Base-by-base conservation (phyloP, 2,329 filamentous ascomycete genomes). In the Xylaria sp. region DNA sequence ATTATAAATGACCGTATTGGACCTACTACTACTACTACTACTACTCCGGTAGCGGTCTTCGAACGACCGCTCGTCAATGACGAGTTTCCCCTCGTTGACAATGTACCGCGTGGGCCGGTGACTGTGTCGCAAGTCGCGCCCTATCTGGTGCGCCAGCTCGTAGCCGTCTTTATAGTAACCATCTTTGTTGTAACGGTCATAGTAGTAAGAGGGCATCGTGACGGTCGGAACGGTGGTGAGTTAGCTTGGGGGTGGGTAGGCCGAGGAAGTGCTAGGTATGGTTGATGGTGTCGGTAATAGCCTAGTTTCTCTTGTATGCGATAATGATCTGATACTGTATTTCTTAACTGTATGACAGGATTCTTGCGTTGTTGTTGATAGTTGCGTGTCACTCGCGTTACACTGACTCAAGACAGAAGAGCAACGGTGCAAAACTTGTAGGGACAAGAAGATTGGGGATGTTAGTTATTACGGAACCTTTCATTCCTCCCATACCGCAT, bases 1-100 rank as follows among this genome's bases (percentile, higher is more conserved):
- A 57, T 77, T 77, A 66, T 75, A 74, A 56, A 77, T 75, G 64
- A 77, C 38, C 6, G 74, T 71, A 44, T 73, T 72, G 59, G 57
- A 69, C 13, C 38, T 62, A 36, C 13, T 71, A 56, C 44, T 53
- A 63, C 36, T 50, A 15, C 44, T 47, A 56, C 44, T 53, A 63
- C 36, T 50, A 15, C 44, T 47, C 1, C 39, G 25, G 33, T 65
- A 13, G 25, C 27, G 51, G 44, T 57, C 25, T 10, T 62, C 44
- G 2, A 74, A 60, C 15, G 69, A 47, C 27, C 64, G 66, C 33
- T 73, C 69, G 51, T 75, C 66, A 33, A 77, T 38, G 15, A 71
- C 27, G 25, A 76, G 69, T 6, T 63, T 66, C 3, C 75, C 75
- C 9, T 75, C 69, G 65, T 77, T 77, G 56, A 77, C 68, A 22